These are phyloP conservation scores for Exidia glandulosa DNA, from an alignment of 768 basidiomycete genomes.

Conservation along the genomic window DNA sequence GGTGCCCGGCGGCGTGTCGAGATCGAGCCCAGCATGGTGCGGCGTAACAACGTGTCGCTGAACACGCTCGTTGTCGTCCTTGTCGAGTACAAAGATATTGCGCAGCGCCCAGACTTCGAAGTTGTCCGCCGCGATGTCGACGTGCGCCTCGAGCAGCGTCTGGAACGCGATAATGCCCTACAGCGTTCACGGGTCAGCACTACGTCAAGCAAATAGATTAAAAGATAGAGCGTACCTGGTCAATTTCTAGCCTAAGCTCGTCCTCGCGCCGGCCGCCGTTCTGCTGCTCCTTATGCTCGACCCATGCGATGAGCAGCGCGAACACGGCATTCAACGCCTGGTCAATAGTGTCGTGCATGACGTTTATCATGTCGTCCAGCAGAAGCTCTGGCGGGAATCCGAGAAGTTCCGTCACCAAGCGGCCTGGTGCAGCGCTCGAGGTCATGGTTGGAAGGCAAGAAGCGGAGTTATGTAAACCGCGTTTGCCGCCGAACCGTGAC, in stretches of 20 bases:
- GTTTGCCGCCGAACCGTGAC: too few species aligned
- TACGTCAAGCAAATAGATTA: background rate
- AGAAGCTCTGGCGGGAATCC: slow-evolving; percentile 81
- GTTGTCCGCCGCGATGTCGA: slow-evolving; percentile 84
- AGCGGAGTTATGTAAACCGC: too few species aligned
- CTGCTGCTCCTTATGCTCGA: slow-evolving; percentile 39
- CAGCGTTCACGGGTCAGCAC: slow-evolving; percentile 30
- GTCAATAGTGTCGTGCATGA: slow-evolving; percentile 66
- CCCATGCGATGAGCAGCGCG: slow-evolving; percentile 64
- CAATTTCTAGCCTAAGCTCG: slow-evolving; percentile 13
- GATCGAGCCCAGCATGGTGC: slow-evolving; percentile 63
- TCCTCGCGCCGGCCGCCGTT: slow-evolving; percentile 25
- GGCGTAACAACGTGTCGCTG: slow-evolving; percentile 55
- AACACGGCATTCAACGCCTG: slow-evolving; percentile 74
- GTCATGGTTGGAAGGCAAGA: background rate
- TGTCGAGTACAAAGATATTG: slow-evolving; percentile 74
- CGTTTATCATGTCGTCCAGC: slow-evolving; percentile 79
- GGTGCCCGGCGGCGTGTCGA: slow-evolving; percentile 47
- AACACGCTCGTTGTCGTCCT: slow-evolving; percentile 21
- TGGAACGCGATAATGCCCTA: slow-evolving; percentile 80
- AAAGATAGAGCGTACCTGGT: slow-evolving; percentile 45
- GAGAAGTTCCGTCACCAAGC: slow-evolving; percentile 43
- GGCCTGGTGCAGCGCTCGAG: background rate
- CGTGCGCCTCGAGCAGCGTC: slow-evolving; percentile 77
- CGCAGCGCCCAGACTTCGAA: slow-evolving; percentile 84